Base-by-base conservation (phyloP, 371 early-diverging fungal genomes). In the Lichtheimia hyalospora region DNA sequence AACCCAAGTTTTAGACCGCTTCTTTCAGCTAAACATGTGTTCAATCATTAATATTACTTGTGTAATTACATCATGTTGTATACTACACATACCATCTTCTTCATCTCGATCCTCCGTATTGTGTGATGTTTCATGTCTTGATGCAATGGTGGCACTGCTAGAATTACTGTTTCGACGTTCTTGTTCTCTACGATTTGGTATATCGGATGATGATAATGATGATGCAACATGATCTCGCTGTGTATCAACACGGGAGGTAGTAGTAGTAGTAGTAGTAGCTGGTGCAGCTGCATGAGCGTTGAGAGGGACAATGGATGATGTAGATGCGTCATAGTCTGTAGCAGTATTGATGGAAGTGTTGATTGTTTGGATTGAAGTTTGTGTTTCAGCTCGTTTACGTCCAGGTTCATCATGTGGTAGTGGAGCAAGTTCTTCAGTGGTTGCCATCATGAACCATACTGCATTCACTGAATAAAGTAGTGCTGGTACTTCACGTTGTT, bases 1-100 rank as follows among this genome's bases (percentile, higher is more conserved):
- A 94, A 66, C 5, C 95, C 95, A 28, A 94, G 70, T 65, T 93
- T 93, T 20, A 94, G 66, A 12, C 93, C 93, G 13, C 83, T 78
- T 51, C 77, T 49, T 58, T 87, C 89, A 21, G 64, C 83, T 82
- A 73, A 16, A 51, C 20, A 42, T 25, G 15, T 49, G 43, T 13
- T 49, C 15, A 46, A 27, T 40, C 18, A 42, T 28, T 39, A 25
- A 10, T 6, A 25, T 25, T 10, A 28, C n/a, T 40, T 20, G n/a
- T 6, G n/a, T n/a, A n/a, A n/a, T 2, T 28, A 27, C 6, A 43
- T 2, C 16, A 43, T 20, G 28, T 12, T 34, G 3, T 24, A 7
- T 21, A 3, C 5, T 7, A 20, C 12, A 12, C 48, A n/a, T 66
- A 67, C 65, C 72, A 64, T 83, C 71, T 53, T 78, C 87, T 58